Conservation (phyloP, 2,329 filamentous ascomycete genomes). For the Clonostachys rosea region DNA sequence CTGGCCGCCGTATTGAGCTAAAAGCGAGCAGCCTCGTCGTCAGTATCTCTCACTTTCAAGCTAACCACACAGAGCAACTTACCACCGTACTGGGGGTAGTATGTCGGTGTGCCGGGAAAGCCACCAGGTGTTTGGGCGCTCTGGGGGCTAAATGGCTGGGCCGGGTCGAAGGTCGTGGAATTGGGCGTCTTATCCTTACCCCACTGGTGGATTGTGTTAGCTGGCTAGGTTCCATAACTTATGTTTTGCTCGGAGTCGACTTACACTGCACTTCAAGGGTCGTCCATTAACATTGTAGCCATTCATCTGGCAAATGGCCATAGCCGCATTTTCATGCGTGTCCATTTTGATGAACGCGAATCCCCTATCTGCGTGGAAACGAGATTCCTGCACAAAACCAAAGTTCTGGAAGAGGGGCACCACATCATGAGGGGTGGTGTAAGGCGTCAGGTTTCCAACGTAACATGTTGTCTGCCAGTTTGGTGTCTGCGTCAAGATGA, state of each 20-base stretch:
- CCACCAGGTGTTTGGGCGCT: constrained; percentile 65
- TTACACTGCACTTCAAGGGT: constrained; percentile 96
- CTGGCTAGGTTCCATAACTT: constrained; percentile 1
- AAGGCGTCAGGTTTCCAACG: constrained; percentile 94
- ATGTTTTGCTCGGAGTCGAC: constrained; percentile 31
- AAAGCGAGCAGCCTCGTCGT: constrained; percentile 8
- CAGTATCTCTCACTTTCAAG: constrained; percentile 8
- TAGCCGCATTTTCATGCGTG: constrained; percentile 93
- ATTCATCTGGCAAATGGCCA: constrained; percentile 97
- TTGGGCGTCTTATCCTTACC: constrained; percentile 96
- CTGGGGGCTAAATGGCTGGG: constrained; percentile 67
- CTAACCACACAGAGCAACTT: constrained; percentile 26
- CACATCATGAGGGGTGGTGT: constrained; percentile 93
- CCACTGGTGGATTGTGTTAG: constrained; percentile 62
- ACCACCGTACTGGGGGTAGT: constrained; percentile 93
- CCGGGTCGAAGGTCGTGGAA: constrained; percentile 68
- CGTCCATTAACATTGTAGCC: constrained; percentile 97
- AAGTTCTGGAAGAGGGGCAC: constrained; percentile 99
- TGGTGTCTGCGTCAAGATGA: constrained; percentile 91
- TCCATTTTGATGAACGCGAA: constrained; percentile 99
- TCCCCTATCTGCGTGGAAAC: constrained; percentile 95
- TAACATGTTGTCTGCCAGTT: constrained; percentile 99
- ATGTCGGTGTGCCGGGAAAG: constrained; percentile 77
- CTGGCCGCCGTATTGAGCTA: constrained; percentile 57
- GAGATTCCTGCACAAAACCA: constrained; percentile 93